Conservation (phyloP, 2,329 filamentous ascomycete genomes). For the Calonectria pseudoturangicola region DNA sequence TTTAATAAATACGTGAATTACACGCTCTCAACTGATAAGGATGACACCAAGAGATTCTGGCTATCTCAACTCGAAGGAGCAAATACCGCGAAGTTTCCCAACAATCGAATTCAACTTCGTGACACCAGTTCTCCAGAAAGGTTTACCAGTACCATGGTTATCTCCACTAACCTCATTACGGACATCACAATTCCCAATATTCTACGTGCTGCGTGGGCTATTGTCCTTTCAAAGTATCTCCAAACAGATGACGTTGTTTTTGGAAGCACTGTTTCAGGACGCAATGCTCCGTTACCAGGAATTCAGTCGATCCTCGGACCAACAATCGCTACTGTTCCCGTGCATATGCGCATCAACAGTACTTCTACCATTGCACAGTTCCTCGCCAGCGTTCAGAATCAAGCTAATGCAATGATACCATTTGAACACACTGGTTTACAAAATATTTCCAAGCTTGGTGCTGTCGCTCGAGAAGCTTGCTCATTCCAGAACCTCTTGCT, state of each 20-base stretch:
- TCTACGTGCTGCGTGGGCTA: slow-evolving; percentile 25
- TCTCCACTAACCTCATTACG: neutral
- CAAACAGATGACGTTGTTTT: slow-evolving; percentile 42
- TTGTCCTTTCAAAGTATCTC: slow-evolving; percentile 23
- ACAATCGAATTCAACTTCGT: neutral
- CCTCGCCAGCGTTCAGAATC: slow-evolving; percentile 1
- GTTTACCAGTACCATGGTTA: neutral
- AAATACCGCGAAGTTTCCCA: slow-evolving; percentile 12
- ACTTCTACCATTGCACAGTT: neutral
- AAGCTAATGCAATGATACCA: slow-evolving; percentile 20
- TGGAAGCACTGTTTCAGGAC: slow-evolving; percentile 25
- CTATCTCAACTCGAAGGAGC: slow-evolving; percentile 19
- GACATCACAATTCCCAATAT: slow-evolving; percentile 21
- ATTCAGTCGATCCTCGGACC: slow-evolving; percentile 23
- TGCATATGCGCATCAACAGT: neutral
- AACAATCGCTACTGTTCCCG: slow-evolving; percentile 20
- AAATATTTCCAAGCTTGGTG: slow-evolving; percentile 23
- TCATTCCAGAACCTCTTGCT: slow-evolving; percentile 23
- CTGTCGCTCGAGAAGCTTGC: slow-evolving; percentile 18
- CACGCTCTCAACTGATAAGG: neutral
- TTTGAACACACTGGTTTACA: slow-evolving; percentile 28
- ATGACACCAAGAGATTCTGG: slow-evolving; percentile 8
- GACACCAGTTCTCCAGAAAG: neutral
- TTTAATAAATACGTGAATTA: slow-evolving; percentile 24
- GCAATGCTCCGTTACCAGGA: slow-evolving; percentile 8